Base-by-base conservation (phyloP, 139 green algal genomes). In the Auxenochlorella pyrenoidosa region DNA sequence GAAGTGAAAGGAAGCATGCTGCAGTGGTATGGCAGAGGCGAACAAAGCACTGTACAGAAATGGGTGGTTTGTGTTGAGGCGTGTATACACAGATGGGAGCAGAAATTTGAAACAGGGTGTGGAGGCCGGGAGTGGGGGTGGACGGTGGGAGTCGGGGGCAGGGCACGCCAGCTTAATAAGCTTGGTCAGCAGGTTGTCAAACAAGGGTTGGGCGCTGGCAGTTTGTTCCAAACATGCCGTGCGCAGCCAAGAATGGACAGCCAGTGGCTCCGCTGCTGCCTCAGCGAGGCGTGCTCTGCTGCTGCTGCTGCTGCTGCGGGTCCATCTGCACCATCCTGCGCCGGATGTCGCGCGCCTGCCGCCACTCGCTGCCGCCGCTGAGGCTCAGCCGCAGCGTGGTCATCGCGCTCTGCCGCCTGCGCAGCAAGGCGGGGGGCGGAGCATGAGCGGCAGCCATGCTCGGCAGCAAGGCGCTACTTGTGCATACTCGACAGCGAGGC, bases 341-440 rank as follows among this genome's bases (percentile, higher is more conserved):
- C 43, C 73, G 83, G 36, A 82, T 24, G 36, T 87, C 68, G 3
- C 38, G 51, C 28, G 83, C 83, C 72, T 41, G 34, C 0, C 83
- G 83, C 71, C 51, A 75, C 41, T 81, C 84, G 51, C 59, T 84
- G 84, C 75, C 40, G 40, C 58, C 84, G 5, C 58, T 77, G 26
- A 90, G 44, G 34, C 26, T 86, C 30, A 90, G 82, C 30, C 41
- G 60, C 34, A 90, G 82, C 44, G 44, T 60, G 60, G 79, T 87
- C 41, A 90, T 86, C 0, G 86, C 26, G 51, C 79, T 79, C 75
- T 86, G 86, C 22, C 79, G 79, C 40, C 86, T 81, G 83, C 34
- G 63, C n/a, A n/a, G n/a, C n/a, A n/a, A n/a, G n/a, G n/a, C n/a
- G n/a, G n/a, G n/a, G n/a, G n/a, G n/a, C 36, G 51, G 26, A 43